Conservation (phyloP, 352 stramenopile species). For the Phytophthora crassamura region DNA sequence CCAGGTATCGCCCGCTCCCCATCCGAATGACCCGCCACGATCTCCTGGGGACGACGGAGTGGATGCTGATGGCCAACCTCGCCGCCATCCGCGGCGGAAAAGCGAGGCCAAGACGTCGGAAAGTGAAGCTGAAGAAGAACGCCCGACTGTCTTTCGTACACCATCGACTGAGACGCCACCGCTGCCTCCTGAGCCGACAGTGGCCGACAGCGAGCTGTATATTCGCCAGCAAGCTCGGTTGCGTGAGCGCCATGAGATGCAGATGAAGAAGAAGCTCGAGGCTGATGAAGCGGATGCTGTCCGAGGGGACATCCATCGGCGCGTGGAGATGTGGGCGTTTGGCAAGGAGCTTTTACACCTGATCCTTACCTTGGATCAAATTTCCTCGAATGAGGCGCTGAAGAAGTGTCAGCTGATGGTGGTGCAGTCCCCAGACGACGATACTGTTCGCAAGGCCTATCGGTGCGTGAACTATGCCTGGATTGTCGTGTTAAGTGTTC, state of each 20-base stretch:
- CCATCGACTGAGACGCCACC: conserved; percentile 48
- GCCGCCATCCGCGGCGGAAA: conserved; percentile 41
- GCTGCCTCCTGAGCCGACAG: conserved; percentile 71
- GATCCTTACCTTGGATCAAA: conserved; percentile 87
- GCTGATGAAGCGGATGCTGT: conserved; percentile 83
- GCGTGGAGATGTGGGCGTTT: conserved; percentile 86
- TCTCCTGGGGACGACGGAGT: conserved; percentile 37
- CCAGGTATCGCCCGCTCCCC: conserved; percentile 9
- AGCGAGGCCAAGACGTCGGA: conserved; percentile 66
- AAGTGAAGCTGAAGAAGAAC: conserved; percentile 58
- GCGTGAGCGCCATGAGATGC: conserved; percentile 80
- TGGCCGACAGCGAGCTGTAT: conserved; percentile 81
- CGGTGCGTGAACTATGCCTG: conserved; percentile 39
- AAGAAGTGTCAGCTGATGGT: conserved; percentile 81
- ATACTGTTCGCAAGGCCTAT: conserved; percentile 87
- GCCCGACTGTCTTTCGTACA: conserved; percentile 5
- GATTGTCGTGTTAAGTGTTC: too few species aligned
- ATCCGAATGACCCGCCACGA: conserved; percentile 32
- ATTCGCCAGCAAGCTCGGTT: conserved; percentile 83
- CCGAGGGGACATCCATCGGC: conserved; percentile 74
- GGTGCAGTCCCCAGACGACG: conserved; percentile 79
- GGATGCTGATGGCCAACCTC: conserved; percentile 40
- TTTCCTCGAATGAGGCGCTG: conserved; percentile 74
- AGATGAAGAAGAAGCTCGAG: conserved; percentile 84
- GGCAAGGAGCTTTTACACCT: conserved; percentile 85